Base-by-base conservation (phyloP, 441 rosid genomes). In the Flueggea neowawraea region DNA sequence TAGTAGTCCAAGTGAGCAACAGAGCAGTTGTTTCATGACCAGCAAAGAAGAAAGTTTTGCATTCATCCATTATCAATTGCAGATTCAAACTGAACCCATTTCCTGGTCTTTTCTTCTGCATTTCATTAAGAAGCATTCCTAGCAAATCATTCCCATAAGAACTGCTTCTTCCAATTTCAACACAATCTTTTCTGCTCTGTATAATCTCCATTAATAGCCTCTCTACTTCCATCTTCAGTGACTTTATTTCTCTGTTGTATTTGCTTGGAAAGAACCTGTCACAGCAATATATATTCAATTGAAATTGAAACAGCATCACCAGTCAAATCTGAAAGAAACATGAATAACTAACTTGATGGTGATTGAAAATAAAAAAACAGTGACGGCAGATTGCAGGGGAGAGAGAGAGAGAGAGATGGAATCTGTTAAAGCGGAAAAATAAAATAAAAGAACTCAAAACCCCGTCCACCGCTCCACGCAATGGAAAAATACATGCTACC, bases 11-110 rank as follows among this genome's bases (percentile, higher is more conserved):
- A 3, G 98, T 94, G 47, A 94, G 95, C 52, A 94, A 73, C 28
- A 90, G 82, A 22, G 98, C 82, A 2, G 97, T 89, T 9, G 98
- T 94, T 74, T 94, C 98, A 62, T 94, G 97, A 41, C 98, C 98
- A 10, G 97, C 95, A 60, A 94, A 94, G 81, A 90, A 90, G 78
- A 94, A 90, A 41, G 98, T 94, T 55, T 94, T 94, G 83, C 96
- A 89, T 61, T 94, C 96, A 60, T 94, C 98, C 98, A 94, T 94
- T 49, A 94, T 84, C 74, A 91, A 43, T 65, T 90, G 98, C n/a
- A 84, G 67, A 61, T 85, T 82, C 54, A 83, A 59, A 58, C 75
- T 72, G 48, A 77, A 75, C 3, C 77, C 83, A 58, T 69, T 71
- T 7, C 60, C 74, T 63, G 66, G 60, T 16, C 66, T 72, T 36